Conservation (phyloP, 306 rosid species). For the Malus orientalis region DNA sequence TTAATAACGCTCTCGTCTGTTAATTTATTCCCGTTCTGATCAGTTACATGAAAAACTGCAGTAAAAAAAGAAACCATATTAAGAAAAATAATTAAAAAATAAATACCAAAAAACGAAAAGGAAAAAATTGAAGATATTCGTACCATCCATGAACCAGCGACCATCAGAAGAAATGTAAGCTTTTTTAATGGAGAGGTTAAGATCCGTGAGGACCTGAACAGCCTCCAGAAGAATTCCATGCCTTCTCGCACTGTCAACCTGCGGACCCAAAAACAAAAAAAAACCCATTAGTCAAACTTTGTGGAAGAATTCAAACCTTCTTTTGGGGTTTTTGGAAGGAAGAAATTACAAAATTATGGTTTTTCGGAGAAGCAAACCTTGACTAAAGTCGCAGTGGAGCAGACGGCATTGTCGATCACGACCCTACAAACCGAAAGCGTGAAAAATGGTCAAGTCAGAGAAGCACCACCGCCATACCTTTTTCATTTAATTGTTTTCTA, state of each 20-base stretch:
- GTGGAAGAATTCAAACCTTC: neutral
- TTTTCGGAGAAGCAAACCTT: conserved; percentile 48
- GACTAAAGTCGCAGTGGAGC: conserved; percentile 70
- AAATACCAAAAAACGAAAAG: neutral
- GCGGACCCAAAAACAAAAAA: conserved; percentile 9
- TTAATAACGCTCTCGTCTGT: conserved; percentile 66
- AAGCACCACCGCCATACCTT: neutral
- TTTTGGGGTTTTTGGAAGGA: neutral
- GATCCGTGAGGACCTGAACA: conserved; percentile 76
- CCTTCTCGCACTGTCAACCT: conserved; percentile 93
- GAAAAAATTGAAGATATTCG: neutral
- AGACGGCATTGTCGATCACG: conserved; percentile 83
- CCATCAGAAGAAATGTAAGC: conserved; percentile 95
- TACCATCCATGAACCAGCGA: conserved; percentile 98
- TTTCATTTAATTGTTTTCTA: neutral
- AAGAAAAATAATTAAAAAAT: neutral
- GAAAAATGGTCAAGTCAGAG: conserved; percentile 36
- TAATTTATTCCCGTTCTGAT: conserved; percentile 67
- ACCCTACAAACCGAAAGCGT: conserved; percentile 47
- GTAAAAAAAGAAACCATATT: neutral
- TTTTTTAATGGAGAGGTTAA: conserved; percentile 70
- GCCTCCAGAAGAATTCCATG: conserved; percentile 85
- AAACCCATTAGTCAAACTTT: neutral
- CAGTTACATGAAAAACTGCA: conserved; percentile 89
- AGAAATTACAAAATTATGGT: neutral